These are phyloP conservation scores for Caryopteris hybrid DNA, from an alignment of 305 asterid genomes.

Conservation along the genomic window DNA sequence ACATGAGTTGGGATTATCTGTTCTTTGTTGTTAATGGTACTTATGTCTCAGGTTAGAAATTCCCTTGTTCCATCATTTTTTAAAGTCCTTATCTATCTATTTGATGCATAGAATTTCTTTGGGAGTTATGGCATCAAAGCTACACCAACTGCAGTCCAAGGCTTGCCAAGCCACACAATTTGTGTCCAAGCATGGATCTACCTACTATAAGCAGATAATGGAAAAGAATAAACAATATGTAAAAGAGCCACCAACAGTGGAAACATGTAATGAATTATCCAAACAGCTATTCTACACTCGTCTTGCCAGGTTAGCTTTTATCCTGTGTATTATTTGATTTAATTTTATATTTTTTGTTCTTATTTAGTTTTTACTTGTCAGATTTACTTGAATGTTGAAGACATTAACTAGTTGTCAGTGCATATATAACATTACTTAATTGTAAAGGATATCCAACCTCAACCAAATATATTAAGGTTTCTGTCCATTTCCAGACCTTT, in stretches of 20 bases:
- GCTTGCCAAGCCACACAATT: constrained; percentile 64
- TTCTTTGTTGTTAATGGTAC: too few species aligned
- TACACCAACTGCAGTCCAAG: constrained; percentile 71
- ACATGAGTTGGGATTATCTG: too few species aligned
- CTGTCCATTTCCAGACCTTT: background rate
- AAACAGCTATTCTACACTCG: constrained; percentile 83
- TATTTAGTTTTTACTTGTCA: background rate
- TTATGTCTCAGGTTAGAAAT: background rate
- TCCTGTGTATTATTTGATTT: background rate
- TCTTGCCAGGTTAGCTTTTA: constrained; percentile 69
- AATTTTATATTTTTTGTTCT: background rate
- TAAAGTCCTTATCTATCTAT: background rate
- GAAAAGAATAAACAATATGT: constrained; percentile 79
- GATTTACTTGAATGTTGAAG: background rate
- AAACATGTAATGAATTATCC: constrained; percentile 64
- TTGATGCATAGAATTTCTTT: constrained; percentile 26
- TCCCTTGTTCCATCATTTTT: background rate
- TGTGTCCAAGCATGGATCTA: constrained; percentile 50
- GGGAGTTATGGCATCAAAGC: constrained; percentile 66
- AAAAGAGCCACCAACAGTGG: constrained; percentile 78
- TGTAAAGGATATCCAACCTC: too few species aligned
- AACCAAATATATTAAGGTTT: background rate
- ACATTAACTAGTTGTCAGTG: background rate
- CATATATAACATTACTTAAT: too few species aligned
- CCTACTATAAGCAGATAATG: constrained; percentile 68